These are phyloP conservation scores for Leccinum obscurum DNA, from an alignment of 768 basidiomycete genomes.

Conservation along the genomic window DNA sequence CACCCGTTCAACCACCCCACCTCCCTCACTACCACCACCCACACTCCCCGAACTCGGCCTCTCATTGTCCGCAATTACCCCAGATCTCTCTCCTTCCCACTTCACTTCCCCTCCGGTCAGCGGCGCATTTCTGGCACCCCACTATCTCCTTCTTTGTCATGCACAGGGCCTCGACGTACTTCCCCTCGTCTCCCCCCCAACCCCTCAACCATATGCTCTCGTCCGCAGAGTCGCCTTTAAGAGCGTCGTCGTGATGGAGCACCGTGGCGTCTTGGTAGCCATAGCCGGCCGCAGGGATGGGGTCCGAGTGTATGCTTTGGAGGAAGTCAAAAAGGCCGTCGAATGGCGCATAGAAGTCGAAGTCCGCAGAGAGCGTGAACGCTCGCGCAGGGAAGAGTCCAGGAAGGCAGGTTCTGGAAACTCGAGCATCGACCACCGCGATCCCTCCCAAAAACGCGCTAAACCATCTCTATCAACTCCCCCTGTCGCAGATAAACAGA, in stretches of 20 bases:
- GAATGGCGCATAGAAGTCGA: constrained; percentile 89
- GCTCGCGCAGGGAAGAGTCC: constrained; percentile 62
- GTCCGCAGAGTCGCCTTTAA: constrained; percentile 83
- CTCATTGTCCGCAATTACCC: constrained; percentile 63
- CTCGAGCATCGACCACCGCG: constrained; percentile 37
- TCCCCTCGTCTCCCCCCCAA: constrained; percentile 74
- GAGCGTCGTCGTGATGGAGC: constrained; percentile 89
- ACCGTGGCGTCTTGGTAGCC: constrained; percentile 86
- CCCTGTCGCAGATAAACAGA: constrained; percentile 36
- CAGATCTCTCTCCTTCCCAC: constrained; percentile 71
- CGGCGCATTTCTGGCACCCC: constrained; percentile 78
- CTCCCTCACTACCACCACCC: constrained; percentile 70
- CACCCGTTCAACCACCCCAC: constrained; percentile 62
- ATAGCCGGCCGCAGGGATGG: constrained; percentile 86
- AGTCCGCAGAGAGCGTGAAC: constrained; percentile 71
- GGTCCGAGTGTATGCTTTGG: constrained; percentile 84
- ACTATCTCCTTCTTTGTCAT: constrained; percentile 82
- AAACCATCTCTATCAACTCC: constrained; percentile 54
- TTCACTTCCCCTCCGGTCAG: constrained; percentile 74
- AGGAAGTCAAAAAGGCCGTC: constrained; percentile 81
- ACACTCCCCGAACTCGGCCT: constrained; percentile 76
- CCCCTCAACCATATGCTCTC: constrained; percentile 75
- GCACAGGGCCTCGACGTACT: constrained; percentile 84
- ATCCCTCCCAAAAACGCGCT: constrained; percentile 46
- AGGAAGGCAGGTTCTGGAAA: constrained; percentile 49